A percentile compares a stretch with the other conserved stretches of the same genome.
Conservation (phyloP, 352 stramenopile genomes). For the Globisporangium okanoganense region DNA sequence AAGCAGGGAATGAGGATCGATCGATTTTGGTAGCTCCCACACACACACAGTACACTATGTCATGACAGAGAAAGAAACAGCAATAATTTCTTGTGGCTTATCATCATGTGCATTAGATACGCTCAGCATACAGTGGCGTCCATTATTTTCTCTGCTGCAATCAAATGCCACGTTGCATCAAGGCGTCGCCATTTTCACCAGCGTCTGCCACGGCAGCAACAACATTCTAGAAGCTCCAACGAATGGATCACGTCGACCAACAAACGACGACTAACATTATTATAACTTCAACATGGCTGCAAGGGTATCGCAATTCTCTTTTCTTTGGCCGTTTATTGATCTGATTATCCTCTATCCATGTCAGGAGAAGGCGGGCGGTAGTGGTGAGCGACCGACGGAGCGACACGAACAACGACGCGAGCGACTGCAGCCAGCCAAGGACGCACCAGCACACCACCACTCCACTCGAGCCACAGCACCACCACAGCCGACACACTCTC, state of each 20-base stretch:
- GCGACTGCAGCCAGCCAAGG: not conserved
- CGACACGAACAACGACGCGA: not conserved
- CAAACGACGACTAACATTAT: no score
- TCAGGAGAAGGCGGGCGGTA: constrained; percentile 1
- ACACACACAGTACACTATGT: not conserved
- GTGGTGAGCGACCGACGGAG: not conserved
- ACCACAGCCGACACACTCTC: not conserved
- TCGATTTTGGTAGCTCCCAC: not conserved
- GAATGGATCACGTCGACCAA: no score
- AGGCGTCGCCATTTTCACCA: no score
- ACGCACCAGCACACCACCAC: not conserved
- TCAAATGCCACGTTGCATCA: no score
- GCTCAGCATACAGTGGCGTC: no score
- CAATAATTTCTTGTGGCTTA: not conserved
- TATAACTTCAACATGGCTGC: not conserved
- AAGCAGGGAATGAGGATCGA: not conserved
- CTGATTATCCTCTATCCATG: constrained; percentile 5
- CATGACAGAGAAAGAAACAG: not conserved
- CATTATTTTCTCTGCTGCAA: no score
- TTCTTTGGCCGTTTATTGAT: constrained; percentile 8
- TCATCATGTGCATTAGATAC: no score
- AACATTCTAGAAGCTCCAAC: constrained; percentile 2
- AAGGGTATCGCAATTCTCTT: not conserved
- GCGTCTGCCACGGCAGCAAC: no score
- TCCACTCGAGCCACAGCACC: not conserved